Percentiles rank a stretch among this genome's conserved stretches.
Evolutionary conservation across 2,329 filamentous ascomycete genomes (phyloP).

Genomic region (Calonectria fujianensis): DNA sequence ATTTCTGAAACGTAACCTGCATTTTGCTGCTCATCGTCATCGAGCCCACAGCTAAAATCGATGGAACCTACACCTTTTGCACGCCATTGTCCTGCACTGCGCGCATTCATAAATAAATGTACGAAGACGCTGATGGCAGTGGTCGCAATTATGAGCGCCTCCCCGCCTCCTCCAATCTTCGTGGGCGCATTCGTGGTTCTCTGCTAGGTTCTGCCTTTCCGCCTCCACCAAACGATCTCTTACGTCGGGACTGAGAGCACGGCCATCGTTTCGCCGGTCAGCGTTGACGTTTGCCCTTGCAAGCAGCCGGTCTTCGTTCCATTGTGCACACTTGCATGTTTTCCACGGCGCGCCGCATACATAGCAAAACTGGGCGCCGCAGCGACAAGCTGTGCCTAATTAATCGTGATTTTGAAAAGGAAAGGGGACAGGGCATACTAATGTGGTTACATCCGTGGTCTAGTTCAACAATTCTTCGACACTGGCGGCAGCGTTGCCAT

Average conservation of each 20-base stretch:
- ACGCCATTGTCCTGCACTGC: constrained; percentile 67
- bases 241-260: background rate
- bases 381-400: constrained; percentile 64
- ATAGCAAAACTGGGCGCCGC: constrained; percentile 69
- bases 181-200: constrained; percentile 64
- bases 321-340: constrained; percentile 61
- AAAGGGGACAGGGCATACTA: constrained; percentile 63
- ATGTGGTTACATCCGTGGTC: constrained; percentile 73
- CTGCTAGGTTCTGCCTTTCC: constrained; percentile 32
- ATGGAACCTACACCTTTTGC: constrained; percentile 66
- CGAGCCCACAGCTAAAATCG: constrained; percentile 47
- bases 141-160: constrained; percentile 62
- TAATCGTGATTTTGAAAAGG: background rate
- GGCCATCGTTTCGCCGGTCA: constrained; percentile 47
- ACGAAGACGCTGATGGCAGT: constrained; percentile 63
- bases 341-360: constrained; percentile 66
- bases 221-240: background rate
- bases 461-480: constrained; percentile 70
- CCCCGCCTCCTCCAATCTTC: constrained; percentile 58
- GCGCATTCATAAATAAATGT: constrained; percentile 68
- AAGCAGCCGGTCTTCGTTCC: constrained; percentile 59
- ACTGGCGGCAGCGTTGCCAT: constrained; percentile 72
- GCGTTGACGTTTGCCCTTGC: constrained; percentile 59
- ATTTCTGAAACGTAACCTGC: background rate
- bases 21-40: background rate